These are phyloP conservation scores for Chionographis japonica DNA, from an alignment of 106 monocot genomes.

Conservation along the genomic window DNA sequence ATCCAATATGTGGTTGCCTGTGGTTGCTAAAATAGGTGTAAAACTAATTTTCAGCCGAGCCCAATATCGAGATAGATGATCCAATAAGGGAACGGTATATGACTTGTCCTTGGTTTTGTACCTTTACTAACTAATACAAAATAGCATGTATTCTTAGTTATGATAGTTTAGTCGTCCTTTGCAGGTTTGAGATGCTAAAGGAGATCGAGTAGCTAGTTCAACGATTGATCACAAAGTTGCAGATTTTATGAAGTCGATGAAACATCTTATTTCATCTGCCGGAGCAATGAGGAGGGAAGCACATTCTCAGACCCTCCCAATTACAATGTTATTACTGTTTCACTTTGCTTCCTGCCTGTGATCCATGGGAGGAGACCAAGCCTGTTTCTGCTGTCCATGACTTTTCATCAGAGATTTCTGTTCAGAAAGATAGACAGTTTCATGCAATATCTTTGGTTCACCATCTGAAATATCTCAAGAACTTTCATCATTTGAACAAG, in stretches of 20 bases:
- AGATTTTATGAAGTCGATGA: constrained; percentile 59
- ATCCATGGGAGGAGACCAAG: constrained; percentile 50
- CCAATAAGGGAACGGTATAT: constrained; percentile 33
- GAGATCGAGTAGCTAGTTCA: constrained; percentile 7
- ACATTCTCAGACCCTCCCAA: constrained; percentile 14
- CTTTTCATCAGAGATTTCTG: constrained; percentile 20
- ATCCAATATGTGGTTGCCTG: constrained; percentile 13
- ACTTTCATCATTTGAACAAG: constrained; percentile 14
- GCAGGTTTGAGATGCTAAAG: constrained; percentile 29
- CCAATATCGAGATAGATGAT: constrained; percentile 32
- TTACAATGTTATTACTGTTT: constrained; percentile 27
- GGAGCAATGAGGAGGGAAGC: constrained; percentile 76
- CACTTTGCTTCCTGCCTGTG: constrained; percentile 24
- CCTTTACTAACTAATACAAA: no score
- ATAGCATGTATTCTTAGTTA: not conserved
- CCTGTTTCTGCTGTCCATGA: constrained; percentile 25
- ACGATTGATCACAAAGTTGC: constrained; percentile 27
- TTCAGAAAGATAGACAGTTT: constrained; percentile 34
- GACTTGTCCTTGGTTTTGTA: not conserved
- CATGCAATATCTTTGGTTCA: constrained; percentile 22
- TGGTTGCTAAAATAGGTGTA: constrained; percentile 42
- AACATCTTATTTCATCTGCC: constrained; percentile 90
- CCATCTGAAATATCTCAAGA: constrained; percentile 29
- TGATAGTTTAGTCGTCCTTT: not conserved
- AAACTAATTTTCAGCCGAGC: constrained; percentile 56